A percentile compares a stretch with the other conserved stretches of the same genome.
Conservation (phyloP, 1,139 yeast species). For the Pichia sp. region DNA sequence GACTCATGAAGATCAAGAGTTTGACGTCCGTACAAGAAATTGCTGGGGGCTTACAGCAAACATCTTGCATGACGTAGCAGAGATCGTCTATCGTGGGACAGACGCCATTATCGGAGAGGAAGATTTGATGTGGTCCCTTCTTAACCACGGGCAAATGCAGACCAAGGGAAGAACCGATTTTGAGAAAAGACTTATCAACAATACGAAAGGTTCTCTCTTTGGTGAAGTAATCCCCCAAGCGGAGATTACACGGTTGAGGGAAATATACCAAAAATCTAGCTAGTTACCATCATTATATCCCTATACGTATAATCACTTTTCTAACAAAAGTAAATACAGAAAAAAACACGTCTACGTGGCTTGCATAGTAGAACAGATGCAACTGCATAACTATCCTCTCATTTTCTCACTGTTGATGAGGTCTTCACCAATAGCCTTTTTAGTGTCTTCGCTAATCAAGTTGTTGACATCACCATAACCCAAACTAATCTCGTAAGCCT, state of each 20-base stretch:
- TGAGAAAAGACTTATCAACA: slow-evolving; percentile 36
- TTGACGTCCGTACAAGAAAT: slow-evolving; percentile 40
- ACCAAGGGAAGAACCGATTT: slow-evolving; percentile 31
- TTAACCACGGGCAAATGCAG: slow-evolving; percentile 38
- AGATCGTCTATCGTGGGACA: slow-evolving; percentile 39
- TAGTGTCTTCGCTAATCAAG: slow-evolving; percentile 66
- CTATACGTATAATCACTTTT: no score
- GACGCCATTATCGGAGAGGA: slow-evolving; percentile 49
- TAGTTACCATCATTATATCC: no score
- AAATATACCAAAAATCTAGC: slow-evolving; percentile 30
- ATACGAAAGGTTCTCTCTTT: slow-evolving; percentile 37
- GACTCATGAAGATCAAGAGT: slow-evolving; percentile 29
- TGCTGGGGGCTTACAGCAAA: slow-evolving; percentile 94
- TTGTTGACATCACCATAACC: slow-evolving; percentile 68
- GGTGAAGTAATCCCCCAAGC: slow-evolving; percentile 42
- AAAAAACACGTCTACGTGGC: no score
- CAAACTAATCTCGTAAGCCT: slow-evolving; percentile 87
- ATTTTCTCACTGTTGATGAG: slow-evolving; percentile 66
- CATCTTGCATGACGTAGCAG: slow-evolving; percentile 71
- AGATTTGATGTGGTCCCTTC: slow-evolving; percentile 51
- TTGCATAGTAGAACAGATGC: no score
- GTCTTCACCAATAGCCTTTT: slow-evolving; percentile 68
- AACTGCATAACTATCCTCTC: slow-evolving; percentile 62
- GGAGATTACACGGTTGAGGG: slow-evolving; percentile 37
- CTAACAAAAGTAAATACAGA: no score